Evolutionary conservation across 2,329 filamentous ascomycete species (phyloP), one percentile per base, ranked within the genome.

Genomic region (Polytolypa hystricis): DNA sequence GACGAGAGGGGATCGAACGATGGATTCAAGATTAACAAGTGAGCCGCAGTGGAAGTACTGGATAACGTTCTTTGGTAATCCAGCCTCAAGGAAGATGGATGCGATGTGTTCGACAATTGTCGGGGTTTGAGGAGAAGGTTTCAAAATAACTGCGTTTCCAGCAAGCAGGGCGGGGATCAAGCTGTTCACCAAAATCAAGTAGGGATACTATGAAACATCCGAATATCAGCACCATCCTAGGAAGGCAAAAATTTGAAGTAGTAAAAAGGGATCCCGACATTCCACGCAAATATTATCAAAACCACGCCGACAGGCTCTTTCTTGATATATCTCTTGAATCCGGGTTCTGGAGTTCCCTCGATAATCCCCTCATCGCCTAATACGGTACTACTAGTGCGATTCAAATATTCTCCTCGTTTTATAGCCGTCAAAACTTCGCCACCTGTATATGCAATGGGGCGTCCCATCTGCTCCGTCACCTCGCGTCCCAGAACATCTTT

Each of bases 11-110:
- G 84, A 77, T 33, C 80, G 73, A 33, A 93, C 78, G 30, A 96
- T 71, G 4, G 77, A 69, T 61, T 93, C 83, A 48, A 96, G 81
- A 41, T 80, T 73, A 30, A 66, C 66, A 17, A 81, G 78, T 33
- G 84, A 84, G 36, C 87, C 89, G 52, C 79, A 84, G 66, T 96
- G 89, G 64, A 95, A 86, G 60, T 84, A 87, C 62, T 95, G 89
- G 37, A 95, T 74, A 37, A 95, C 85, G 42, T 86, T 80, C 30
- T 78, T 58, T 15, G 85, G 85, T 23, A 95, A 71, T 7, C 89
- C 89, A 12, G 86, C 85, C 52, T 85, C 76, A 29, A 66, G 58
- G 57, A 96, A 93, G 37, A 83, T 74, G 46, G 79, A 71, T 38
- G 81, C 66, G 14, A 93, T 74, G 42, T 85, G 84, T 66, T 96